Evolutionary conservation across 164 flowering plant genomes (phyloP).

Genomic region (Akebia trifoliata): DNA sequence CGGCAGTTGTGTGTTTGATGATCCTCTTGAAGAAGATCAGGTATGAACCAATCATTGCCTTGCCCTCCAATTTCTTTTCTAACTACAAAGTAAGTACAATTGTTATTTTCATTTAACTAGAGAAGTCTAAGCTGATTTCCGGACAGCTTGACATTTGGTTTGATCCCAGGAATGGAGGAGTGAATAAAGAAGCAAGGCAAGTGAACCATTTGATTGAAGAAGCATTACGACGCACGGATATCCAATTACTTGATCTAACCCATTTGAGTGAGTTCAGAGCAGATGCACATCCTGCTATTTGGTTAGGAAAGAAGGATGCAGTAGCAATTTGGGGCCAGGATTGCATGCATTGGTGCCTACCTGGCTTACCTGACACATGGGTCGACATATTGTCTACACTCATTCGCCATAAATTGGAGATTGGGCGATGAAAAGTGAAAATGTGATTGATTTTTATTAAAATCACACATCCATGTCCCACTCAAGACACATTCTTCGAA

Average conservation of each 20-base stretch:
- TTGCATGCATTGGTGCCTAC: conserved; percentile 99
- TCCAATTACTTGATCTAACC: conserved; percentile 64
- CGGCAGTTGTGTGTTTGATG: conserved; percentile 77
- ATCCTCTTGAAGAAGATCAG: conserved; percentile 65
- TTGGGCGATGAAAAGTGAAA: conserved; percentile 17
- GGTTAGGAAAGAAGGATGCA: conserved; percentile 93
- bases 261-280: conserved; percentile 92
- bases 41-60: conserved; percentile 26
- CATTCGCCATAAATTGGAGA: conserved; percentile 32
- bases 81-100: background rate
- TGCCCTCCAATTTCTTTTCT: background rate
- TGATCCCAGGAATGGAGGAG: conserved; percentile 80
- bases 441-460: background rate
- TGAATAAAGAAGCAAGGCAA: conserved; percentile 80
- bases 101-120: background rate
- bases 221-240: conserved; percentile 47
- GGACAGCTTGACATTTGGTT: conserved; percentile 90
- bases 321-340: conserved; percentile 96
- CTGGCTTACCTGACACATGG: conserved; percentile 97
- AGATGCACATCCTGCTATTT: conserved; percentile 94
- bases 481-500: background rate
- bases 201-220: conserved; percentile 53
- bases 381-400: conserved; percentile 68
- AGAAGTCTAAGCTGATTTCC: conserved; percentile 20
- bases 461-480: no score